phyloP scores from a whole-genome alignment of 2,329 filamentous ascomycete species.

The Claviceps arundinis region DNA sequence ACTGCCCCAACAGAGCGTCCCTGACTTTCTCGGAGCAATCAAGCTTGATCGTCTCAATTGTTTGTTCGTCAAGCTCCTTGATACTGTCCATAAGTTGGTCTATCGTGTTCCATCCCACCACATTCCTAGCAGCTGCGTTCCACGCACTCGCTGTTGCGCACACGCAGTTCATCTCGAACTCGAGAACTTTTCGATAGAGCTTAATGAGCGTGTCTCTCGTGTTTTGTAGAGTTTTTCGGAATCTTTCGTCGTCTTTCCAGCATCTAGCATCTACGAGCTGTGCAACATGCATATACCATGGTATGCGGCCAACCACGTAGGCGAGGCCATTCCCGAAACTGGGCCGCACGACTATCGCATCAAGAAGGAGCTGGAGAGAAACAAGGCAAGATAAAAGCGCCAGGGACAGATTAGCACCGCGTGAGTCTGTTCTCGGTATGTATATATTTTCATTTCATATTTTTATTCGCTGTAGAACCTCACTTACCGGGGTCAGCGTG shows the following conservation, averaged over 20 bases:
- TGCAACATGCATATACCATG: conserved; percentile 22
- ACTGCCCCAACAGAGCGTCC: conserved; percentile 8
- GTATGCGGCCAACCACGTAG: conserved; percentile 20
- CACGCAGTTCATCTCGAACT: conserved; percentile 27
- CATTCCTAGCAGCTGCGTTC: conserved; percentile 23
- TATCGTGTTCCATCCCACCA: conserved; percentile 22
- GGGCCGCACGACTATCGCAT: conserved; percentile 20
- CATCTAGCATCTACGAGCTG: conserved; percentile 12
- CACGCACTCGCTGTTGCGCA: conserved; percentile 24
- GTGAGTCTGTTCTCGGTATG: neutral
- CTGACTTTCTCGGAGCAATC: conserved; percentile 9
- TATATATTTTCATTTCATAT: neutral
- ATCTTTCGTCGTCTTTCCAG: conserved; percentile 12
- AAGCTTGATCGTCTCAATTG: conserved; percentile 12
- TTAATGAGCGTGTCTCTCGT: conserved; percentile 13
- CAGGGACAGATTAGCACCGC: neutral
- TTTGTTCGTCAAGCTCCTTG: conserved; percentile 14
- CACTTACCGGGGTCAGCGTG: conserved; percentile 22
- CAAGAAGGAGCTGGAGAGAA: conserved; percentile 18
- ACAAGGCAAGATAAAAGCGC: neutral
- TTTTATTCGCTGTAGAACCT: neutral
- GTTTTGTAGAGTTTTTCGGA: conserved; percentile 10
- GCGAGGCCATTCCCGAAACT: conserved; percentile 18
- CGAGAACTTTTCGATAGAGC: conserved; percentile 20
- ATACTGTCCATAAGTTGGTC: conserved; percentile 15